These are phyloP conservation scores for Leccinum subgranulosum DNA, from an alignment of 768 basidiomycete species.

Conservation along the genomic window DNA sequence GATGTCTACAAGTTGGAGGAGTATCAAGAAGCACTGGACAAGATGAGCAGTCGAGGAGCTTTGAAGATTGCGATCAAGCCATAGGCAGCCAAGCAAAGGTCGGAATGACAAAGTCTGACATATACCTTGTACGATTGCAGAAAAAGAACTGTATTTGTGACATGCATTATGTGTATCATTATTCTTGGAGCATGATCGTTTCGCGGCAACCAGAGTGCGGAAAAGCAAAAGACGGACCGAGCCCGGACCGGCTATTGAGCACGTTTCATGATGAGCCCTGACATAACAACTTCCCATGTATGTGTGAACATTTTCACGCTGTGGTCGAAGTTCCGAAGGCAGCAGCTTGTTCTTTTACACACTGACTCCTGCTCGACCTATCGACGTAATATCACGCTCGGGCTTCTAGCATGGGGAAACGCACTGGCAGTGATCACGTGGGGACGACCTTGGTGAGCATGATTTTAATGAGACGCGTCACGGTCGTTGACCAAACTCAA, in stretches of 20 bases:
- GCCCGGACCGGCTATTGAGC: neutral
- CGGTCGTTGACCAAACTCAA: neutral
- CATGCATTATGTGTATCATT: neutral
- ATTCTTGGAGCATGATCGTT: neutral
- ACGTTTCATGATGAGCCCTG: neutral
- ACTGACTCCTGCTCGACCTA: neutral
- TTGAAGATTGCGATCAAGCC: constrained; percentile 64
- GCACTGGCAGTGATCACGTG: neutral
- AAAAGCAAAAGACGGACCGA: neutral
- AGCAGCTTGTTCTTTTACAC: neutral
- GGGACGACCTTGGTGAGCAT: constrained; percentile 13
- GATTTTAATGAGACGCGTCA: neutral
- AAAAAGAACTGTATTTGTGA: neutral
- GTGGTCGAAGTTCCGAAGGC: neutral
- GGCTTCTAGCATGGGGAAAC: neutral
- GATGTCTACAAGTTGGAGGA: constrained; percentile 67
- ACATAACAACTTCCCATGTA: constrained; percentile 11
- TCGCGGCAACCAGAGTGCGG: neutral
- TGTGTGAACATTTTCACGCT: neutral
- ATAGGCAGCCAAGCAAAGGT: constrained; percentile 18
- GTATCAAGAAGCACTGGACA: constrained; percentile 67
- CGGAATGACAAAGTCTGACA: neutral
- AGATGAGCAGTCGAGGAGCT: constrained; percentile 63
- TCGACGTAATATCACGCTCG: neutral
- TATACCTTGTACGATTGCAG: constrained; percentile 17